These are phyloP conservation scores for Yamadazyma dushanensis DNA, from an alignment of 1,139 yeast species.

Conservation along the genomic window DNA sequence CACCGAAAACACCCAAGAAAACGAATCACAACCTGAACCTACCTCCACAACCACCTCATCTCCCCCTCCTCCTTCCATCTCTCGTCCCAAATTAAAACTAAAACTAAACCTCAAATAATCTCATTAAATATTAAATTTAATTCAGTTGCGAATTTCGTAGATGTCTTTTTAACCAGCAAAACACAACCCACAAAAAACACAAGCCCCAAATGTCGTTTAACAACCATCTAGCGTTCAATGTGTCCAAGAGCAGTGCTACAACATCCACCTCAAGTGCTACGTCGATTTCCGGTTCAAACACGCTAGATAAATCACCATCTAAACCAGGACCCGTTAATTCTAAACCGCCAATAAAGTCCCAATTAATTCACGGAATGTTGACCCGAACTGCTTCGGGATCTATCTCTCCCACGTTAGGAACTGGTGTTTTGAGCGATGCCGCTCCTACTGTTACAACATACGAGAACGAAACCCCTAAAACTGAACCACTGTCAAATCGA, in stretches of 20 bases:
- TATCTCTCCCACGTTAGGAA: conserved; percentile 8
- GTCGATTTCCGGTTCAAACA: conserved; percentile 29
- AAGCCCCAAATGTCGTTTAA: conserved; percentile 24
- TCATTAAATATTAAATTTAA: too few relatives aligned
- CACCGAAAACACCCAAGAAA: too few relatives aligned
- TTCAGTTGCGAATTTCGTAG: too few relatives aligned
- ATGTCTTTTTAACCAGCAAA: too few relatives aligned
- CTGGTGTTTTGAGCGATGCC: conserved; percentile 17
- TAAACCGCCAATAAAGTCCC: conserved; percentile 12
- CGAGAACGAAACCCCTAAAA: conserved; percentile 14
- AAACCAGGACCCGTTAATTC: too few relatives aligned
- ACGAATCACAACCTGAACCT: too few relatives aligned
- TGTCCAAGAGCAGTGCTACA: conserved; percentile 44
- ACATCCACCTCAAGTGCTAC: conserved; percentile 43
- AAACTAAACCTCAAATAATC: conserved; percentile 9
- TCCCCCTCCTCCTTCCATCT: background rate
- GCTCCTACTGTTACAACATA: conserved; percentile 30
- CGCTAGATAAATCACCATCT: conserved; percentile 14
- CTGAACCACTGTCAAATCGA: conserved; percentile 7
- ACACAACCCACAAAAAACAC: too few relatives aligned
- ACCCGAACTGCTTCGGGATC: conserved; percentile 13
- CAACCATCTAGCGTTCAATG: conserved; percentile 37
- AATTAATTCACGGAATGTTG: conserved; percentile 22
- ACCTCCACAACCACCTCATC: conserved; percentile 1
- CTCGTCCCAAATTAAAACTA: conserved; percentile 10